A percentile compares a stretch with the other conserved stretches of the same genome.
Evolutionary conservation across 805 yeast genomes (phyloP).

Genomic region (Sugiyamaella qingdaonensis): DNA sequence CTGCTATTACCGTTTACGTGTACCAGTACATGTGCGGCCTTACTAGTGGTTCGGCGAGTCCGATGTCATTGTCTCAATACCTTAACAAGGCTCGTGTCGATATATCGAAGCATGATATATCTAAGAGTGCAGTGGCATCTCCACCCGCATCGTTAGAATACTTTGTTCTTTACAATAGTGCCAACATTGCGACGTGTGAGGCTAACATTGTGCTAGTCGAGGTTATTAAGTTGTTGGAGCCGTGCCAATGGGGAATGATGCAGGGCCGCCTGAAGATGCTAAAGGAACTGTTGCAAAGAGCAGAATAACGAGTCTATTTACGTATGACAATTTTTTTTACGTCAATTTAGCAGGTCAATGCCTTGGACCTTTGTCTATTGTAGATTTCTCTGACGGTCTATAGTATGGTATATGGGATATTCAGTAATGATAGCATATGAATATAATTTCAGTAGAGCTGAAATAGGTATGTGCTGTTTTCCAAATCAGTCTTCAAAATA

Average conservation of each 20-base stretch:
- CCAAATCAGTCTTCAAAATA: no score
- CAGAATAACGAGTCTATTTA: neutral
- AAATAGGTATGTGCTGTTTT: no score
- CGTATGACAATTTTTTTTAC: no score
- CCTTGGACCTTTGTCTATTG: no score
- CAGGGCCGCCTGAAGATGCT: slow-evolving; percentile 1
- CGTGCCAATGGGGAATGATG: slow-evolving; percentile 20
- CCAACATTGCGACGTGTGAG: slow-evolving; percentile 10
- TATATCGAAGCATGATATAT: slow-evolving; percentile 5
- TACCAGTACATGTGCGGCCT: slow-evolving; percentile 14
- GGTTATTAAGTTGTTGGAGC: slow-evolving; percentile 10
- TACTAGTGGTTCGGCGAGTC: neutral
- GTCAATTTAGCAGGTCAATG: no score
- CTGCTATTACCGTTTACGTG: slow-evolving; percentile 20
- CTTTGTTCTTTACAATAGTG: slow-evolving; percentile 6
- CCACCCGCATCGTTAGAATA: neutral
- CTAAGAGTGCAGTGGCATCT: neutral
- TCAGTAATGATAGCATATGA: no score
- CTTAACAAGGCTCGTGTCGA: slow-evolving; percentile 13
- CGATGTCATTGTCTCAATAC: slow-evolving; percentile 5
- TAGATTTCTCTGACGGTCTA: no score
- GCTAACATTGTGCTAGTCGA: slow-evolving; percentile 17
- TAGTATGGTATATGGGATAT: no score
- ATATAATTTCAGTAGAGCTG: no score
- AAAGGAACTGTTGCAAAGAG: neutral